Conservation (phyloP, 371 early-diverging fungal genomes). For the Haplosporangium sp. region DNA sequence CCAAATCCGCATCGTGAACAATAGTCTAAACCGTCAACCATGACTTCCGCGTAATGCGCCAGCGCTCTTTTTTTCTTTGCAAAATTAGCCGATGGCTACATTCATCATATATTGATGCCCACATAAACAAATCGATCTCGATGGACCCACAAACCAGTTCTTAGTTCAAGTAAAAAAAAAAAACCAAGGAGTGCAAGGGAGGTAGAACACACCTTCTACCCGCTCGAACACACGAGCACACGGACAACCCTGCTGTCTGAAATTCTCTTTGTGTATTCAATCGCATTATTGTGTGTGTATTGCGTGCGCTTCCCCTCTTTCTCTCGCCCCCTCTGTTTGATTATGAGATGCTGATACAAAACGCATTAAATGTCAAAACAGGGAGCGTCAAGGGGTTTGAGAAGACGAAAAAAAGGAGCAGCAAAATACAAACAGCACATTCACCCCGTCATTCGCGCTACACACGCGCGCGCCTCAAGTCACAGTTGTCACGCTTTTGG, state of each 20-base stretch:
- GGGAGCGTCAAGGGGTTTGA: constrained; percentile 42
- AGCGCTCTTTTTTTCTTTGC: no score
- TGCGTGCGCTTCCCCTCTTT: background rate
- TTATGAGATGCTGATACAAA: constrained; percentile 48
- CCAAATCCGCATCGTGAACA: no score
- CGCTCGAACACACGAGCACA: background rate
- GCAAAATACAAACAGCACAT: constrained; percentile 9
- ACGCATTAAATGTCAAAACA: constrained; percentile 34
- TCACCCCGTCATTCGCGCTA: background rate
- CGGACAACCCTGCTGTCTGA: background rate
- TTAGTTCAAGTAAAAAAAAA: background rate
- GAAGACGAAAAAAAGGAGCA: constrained; percentile 21
- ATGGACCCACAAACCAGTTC: background rate
- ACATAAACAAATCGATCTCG: no score
- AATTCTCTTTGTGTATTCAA: background rate
- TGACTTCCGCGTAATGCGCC: no score
- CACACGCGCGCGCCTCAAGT: background rate
- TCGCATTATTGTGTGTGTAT: background rate
- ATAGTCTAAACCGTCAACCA: no score
- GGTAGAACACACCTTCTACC: constrained; percentile 5
- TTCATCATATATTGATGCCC: background rate
- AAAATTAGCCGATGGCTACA: background rate
- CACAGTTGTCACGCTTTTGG: background rate
- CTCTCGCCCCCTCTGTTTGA: constrained; percentile 21
- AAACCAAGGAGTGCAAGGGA: background rate